Evolutionary conservation across 306 rosid species (phyloP), one percentile per base, ranked within the genome.

Genomic region (Prunus armeniaca): DNA sequence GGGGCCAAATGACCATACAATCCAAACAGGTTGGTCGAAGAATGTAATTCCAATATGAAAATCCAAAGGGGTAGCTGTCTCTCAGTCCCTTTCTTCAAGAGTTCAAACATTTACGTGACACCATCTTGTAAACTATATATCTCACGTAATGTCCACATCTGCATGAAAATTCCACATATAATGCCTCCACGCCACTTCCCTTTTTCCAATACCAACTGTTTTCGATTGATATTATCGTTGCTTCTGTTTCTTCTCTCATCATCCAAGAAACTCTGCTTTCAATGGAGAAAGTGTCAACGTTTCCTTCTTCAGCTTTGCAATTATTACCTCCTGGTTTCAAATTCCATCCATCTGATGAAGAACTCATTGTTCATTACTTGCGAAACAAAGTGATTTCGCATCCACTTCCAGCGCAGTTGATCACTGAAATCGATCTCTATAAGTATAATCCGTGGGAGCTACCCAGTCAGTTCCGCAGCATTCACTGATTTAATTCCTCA

Each of bases 311-410:
- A 17, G 51, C 25, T 82, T 73, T 82, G 82, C 82, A 30, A 9
- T 79, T 91, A 47, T 79, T 91, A 47, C 98, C 98, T 25, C 92
- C 97, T 0, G 98, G 96, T 45, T 93, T 93, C 78, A 82, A 96
- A 69, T 93, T 93, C 80, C 90, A 88, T 71, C 97, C 96, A 4
- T 85, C 98, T 32, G 98, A 93, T 75, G 91, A 91, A 46, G 98
- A 93, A 76, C 98, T 93, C 82, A 78, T 93, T 68, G 89, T 88
- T 77, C 89, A 93, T 73, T 91, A 93, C 87, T 72, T 93, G 77
- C 80, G 78, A 54, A 88, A 83, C 68, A 89, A 81, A 78, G 84
- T 84, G 79, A 75, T 81, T 20, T 93, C 93, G 14, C 75, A 70
- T 24, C 93, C 97, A 32, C 84, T 91, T 68, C 97, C 98, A 3